phyloP scores from a whole-genome alignment of 495 filamentous ascomycete species.

The Poronia punctata region DNA sequence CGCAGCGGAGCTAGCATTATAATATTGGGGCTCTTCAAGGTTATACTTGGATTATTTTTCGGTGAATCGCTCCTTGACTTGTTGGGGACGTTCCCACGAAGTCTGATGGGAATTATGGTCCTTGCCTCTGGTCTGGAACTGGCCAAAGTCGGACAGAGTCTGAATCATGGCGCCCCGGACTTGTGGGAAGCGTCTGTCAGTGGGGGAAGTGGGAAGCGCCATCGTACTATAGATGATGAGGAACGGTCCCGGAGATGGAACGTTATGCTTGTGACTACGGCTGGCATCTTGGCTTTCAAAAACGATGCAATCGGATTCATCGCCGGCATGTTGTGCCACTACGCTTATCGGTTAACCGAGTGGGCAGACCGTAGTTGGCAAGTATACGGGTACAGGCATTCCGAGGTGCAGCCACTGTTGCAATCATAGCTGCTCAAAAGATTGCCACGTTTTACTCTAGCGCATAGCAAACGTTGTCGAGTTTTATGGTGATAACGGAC shows the following conservation, averaged over 20 bases:
- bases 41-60: constrained; percentile 66
- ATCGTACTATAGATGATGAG: constrained; percentile 40
- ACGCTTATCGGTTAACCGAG: constrained; percentile 37
- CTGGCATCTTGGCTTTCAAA: constrained; percentile 71
- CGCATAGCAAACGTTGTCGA: no score
- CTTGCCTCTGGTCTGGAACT: constrained; percentile 82
- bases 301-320: constrained; percentile 85
- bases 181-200: constrained; percentile 29
- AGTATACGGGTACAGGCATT: constrained; percentile 6
- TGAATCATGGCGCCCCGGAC: constrained; percentile 68
- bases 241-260: constrained; percentile 68
- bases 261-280: constrained; percentile 83
- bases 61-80: constrained; percentile 61
- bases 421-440: constrained; percentile 6
- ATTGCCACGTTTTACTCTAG: neutral
- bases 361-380: constrained; percentile 29
- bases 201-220: constrained; percentile 7
- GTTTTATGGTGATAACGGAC: no score
- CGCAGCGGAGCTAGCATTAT: constrained; percentile 79
- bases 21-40: constrained; percentile 68
- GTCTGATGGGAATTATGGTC: constrained; percentile 78
- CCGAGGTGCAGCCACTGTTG: constrained; percentile 24
- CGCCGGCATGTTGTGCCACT: constrained; percentile 69
- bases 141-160: constrained; percentile 69
- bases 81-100: constrained; percentile 62